Base-by-base conservation (phyloP, 805 yeast species). In the Peterozyma xylosa region DNA sequence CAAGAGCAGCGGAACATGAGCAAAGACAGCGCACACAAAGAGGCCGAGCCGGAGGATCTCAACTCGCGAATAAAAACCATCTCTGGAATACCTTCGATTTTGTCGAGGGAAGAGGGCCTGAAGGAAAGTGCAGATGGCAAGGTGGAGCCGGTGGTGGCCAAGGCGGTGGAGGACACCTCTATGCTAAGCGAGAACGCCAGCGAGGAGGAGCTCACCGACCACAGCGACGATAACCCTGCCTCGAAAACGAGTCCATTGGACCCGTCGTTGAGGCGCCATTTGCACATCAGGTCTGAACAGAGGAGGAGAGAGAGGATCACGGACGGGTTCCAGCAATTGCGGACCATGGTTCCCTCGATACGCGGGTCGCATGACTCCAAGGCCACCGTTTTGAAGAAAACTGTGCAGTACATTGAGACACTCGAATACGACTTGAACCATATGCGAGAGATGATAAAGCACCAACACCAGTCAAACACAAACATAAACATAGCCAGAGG, bases 211-310 rank as follows among this genome's bases (percentile, higher is more conserved):
- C 27, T 21, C 27, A 21, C 27, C 7, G 27, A 21, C 27, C 27
- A 21, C 27, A 21, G 27, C 27, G 27, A 21, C 7, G 27, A 21
- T 7, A 21, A 21, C 27, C 27, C 27, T 4, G 27, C 7, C 27
- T 21, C 27, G 27, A 21, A 21, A 21, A 21, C 27, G 7, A 21
- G 27, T 21, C 39, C 46, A 13, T 30, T 43, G 2, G 39, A 44
- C 16, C 41, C 48, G 21, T 42, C 47, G 11, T 30, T 54, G 17
- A 45, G 59, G 21, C 56, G 55, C 34, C 67, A 68, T 47, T 60
- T 73, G 10, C 74, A 70, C 50, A 70, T 70, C 39, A 58, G 67
- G 35, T 67, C 73, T 3, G 75, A 70, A 47, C 74, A 70, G 51
- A 53, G 75, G 36, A 59, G 75, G 37, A 58, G 75, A 30, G 73